phyloP scores from a whole-genome alignment of 2,329 filamentous ascomycete genomes.

The Orbilia oligospora region DNA sequence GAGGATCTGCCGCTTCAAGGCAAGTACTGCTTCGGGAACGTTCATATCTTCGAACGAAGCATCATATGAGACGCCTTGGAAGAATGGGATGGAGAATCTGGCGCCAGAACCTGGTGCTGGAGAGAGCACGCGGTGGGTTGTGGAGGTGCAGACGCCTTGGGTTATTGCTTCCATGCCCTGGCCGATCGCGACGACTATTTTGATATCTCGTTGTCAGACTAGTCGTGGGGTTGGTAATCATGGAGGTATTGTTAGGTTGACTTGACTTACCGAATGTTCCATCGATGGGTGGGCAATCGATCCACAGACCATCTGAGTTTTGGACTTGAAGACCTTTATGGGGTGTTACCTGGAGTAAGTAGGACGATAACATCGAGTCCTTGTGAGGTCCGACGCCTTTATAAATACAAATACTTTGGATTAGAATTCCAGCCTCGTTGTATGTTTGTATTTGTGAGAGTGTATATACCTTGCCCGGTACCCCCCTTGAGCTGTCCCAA shows the following conservation, averaged over 20 bases:
- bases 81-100: conserved; percentile 86
- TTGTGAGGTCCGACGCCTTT: conserved; percentile 67
- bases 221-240: neutral
- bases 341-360: conserved; percentile 82
- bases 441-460: neutral
- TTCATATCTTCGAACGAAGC: conserved; percentile 84
- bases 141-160: conserved; percentile 83
- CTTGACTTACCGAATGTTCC: conserved; percentile 75
- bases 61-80: conserved; percentile 86
- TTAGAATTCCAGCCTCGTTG: neutral
- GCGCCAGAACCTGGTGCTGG: conserved; percentile 77
- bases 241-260: neutral
- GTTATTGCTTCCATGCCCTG: conserved; percentile 90
- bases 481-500: conserved; percentile 72
- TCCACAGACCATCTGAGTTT: conserved; percentile 82
- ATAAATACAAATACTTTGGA: neutral
- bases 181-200: conserved; percentile 88
- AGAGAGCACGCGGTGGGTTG: conserved; percentile 86
- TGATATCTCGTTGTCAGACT: neutral
- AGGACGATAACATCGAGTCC: conserved; percentile 81
- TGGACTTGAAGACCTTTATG: conserved; percentile 86
- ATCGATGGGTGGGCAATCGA: conserved; percentile 82
- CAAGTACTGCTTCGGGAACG: conserved; percentile 72
- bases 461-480: conserved; percentile 41
- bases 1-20: conserved; percentile 64